Evolutionary conservation across 2,329 filamentous ascomycete species (phyloP), one percentile per base, ranked within the genome.

Genomic region (Cladosporium sp.): DNA sequence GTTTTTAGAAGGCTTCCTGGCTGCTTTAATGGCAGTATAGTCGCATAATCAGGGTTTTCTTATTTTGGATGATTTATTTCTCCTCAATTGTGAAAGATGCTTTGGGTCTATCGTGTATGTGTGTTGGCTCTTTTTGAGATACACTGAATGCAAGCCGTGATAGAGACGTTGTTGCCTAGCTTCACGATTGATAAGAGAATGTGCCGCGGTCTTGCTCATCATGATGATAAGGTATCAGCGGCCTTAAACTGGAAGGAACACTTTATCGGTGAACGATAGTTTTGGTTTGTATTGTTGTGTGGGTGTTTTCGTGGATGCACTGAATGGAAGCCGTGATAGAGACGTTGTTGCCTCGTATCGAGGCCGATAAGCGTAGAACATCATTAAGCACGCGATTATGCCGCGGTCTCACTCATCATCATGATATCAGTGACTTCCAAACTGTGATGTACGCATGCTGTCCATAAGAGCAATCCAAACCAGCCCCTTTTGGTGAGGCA

Each of bases 11-110:
- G 28, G n/a, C 28, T 21, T 16, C 30, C 32, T 32, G 32, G 51
- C 51, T 54, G 28, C 51, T 57, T 56, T 57, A 39, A 39, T 57
- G 54, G 30, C 54, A 57, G 54, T 18, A 39, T 57, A 57, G 54
- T 57, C 30, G 54, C 54, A 57, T 39, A 39, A 57, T 26, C 30
- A 39, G n/a, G 54, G 32, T 25, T 57, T 23, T 39, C 23, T 57
- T 13, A 4, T 36, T 32, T 32, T 21, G 23, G 14, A 16, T 23
- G 23, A 11, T 28, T 28, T 18, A n/a, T 8, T 18, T 26, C 26
- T n/a, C 0, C 6, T 51, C 10, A 6, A 28, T 21, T 28, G 25
- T n/a, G 30, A 32, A 32, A 8, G 28, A 7, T 28, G 28, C 28
- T 28, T 28, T 28, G 28, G 28, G n/a, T n/a, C n/a, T n/a, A n/a